A percentile compares a stretch with the other conserved stretches of the same genome.
Conservation (phyloP, 768 basidiomycete genomes). For the Pleurotus ostreatus region DNA sequence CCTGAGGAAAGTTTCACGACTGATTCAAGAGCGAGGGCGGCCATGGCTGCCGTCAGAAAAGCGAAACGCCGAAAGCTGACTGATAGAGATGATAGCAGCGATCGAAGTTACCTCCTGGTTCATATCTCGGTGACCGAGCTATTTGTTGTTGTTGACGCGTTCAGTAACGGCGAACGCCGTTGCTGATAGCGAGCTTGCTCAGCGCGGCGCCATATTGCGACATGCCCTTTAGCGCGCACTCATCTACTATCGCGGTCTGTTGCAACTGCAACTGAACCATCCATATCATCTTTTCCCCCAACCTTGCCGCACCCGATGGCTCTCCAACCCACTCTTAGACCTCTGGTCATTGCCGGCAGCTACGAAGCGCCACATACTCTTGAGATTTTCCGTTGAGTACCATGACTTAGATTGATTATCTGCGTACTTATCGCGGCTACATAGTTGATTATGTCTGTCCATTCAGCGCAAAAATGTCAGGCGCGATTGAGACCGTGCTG, state of each 20-base stretch:
- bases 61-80: no score
- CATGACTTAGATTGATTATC: neutral
- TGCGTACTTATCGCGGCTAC: neutral
- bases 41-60: neutral
- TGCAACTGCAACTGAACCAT: no score
- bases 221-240: no score
- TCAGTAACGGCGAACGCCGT: no score
- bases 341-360: slow-evolving; percentile 59
- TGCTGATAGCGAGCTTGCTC: no score
- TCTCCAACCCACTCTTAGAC: slow-evolving; percentile 67
- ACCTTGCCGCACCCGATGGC: slow-evolving; percentile 48
- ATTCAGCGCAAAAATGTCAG: slow-evolving; percentile 62
- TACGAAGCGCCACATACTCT: slow-evolving; percentile 68
- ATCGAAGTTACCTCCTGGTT: no score
- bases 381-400: slow-evolving; percentile 60
- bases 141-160: no score
- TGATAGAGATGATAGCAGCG: no score
- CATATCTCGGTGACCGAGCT: no score
- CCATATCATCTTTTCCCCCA: no score
- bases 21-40: slow-evolving; percentile 16
- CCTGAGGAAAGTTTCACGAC: slow-evolving; percentile 21
- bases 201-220: no score
- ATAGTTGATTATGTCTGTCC: slow-evolving; percentile 88
- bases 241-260: no score
- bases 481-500: slow-evolving; percentile 56